These are phyloP conservation scores for Coemansia sp. DNA, from an alignment of 192 early-diverging fungal genomes.

Conservation along the genomic window DNA sequence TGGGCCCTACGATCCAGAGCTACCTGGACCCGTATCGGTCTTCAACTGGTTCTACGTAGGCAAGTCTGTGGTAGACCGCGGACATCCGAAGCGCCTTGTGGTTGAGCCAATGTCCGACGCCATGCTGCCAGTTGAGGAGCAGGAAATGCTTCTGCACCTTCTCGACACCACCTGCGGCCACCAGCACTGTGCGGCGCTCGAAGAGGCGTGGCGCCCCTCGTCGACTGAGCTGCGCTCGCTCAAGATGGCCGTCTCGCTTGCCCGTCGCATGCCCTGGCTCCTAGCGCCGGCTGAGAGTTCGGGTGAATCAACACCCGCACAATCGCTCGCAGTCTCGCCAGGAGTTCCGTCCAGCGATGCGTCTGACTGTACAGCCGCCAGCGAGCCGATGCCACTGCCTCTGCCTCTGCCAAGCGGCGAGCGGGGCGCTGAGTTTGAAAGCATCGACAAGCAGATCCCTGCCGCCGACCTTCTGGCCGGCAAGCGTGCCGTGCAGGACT, in stretches of 20 bases:
- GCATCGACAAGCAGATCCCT: conserved; percentile 21
- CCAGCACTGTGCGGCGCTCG: conserved; percentile 61
- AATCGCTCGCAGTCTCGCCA: background rate
- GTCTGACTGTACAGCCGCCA: conserved; percentile 23
- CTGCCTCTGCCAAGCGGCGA: background rate
- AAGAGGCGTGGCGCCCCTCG: conserved; percentile 74
- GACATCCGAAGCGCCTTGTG: conserved; percentile 65
- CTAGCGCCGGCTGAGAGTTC: conserved; percentile 10
- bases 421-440: background rate
- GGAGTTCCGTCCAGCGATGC: background rate
- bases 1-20: conserved; percentile 79
- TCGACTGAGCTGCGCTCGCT: conserved; percentile 65
- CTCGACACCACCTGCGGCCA: conserved; percentile 58
- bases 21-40: conserved; percentile 72
- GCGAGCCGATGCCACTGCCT: background rate
- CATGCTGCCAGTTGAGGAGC: conserved; percentile 52
- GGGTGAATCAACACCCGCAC: background rate
- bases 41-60: conserved; percentile 89
- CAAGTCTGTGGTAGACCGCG: conserved; percentile 55
- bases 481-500: conserved; percentile 30
- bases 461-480: conserved; percentile 24
- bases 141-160: conserved; percentile 57
- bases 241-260: conserved; percentile 69
- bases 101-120: conserved; percentile 59
- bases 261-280: conserved; percentile 75